Base-by-base conservation (phyloP, 768 basidiomycete species). In the Amanita molliuscula region DNA sequence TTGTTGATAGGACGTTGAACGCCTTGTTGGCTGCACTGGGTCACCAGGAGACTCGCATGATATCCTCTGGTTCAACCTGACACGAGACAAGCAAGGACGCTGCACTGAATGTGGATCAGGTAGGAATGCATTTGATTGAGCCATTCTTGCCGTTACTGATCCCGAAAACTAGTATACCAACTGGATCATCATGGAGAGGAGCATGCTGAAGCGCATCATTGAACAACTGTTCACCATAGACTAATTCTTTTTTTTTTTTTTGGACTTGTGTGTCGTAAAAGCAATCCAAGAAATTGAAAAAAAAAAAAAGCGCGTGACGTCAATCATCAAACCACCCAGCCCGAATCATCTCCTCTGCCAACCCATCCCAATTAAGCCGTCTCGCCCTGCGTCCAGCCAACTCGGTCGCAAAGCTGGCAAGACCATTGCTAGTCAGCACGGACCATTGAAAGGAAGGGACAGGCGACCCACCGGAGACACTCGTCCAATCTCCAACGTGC, bases 31-130 rank as follows among this genome's bases (percentile, higher is more conserved):
- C 41, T 98, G 94, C 76, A 93, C 95, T 36, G 95, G 95, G 47
- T 82, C 77, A 61, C 95, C 95, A 8, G 89, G 87, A 40, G 95
- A 98, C 68, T 94, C 92, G 29, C 95, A 97, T 69, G 91, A 97
- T 59, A 75, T 93, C 48, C 73, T 82, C 59, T 97, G 94, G 94
- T 81, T 92, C 65, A 76, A 62, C 53, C 55, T 88, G 58, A 74
- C 66, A 53, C 75, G 79, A 58, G 74, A 84, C 59, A 80, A 82
- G 66, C 72, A 76, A 56, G 72, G 74, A 55, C 86, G 94, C 63
- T 97, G 94, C 81, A 73, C 79, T 10, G 94, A 97, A 69, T 97
- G 94, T 57, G 94, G 94, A 58, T 92, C 85, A 50, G 89, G 92
- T 94, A 61, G 45, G 82, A 69, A 25, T 43, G 44, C 38, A 40